Evolutionary conservation across 331 rosid species (phyloP), one percentile per base, ranked within the genome.

Genomic region (Acacia concinna): DNA sequence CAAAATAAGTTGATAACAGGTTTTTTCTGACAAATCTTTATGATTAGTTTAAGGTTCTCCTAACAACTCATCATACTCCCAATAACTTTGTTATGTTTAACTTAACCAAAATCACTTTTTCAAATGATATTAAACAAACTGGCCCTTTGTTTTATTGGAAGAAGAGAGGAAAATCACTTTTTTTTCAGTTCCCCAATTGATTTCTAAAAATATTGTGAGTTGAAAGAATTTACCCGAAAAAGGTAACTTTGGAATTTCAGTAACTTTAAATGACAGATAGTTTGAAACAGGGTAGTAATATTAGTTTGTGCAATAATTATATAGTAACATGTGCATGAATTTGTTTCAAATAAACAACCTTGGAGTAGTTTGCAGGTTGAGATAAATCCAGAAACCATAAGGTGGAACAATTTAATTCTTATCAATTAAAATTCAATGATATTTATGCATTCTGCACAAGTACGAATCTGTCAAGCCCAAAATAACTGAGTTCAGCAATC

Each of bases 401-500:
- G 38, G 28, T 62, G 59, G 17, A 63, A 46, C 83, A 12, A 68
- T 17, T 23, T 34, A 6, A 25, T 68, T 12, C 41, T 17, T 18
- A 12, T 20, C 20, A 8, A 38, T 13, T 31, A 18, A 38, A 69
- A 11, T 46, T 38, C 5, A 21, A 2, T 43, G 49, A 32, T 40
- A 56, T 27, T 27, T 63, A 3, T 41, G 51, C 57, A 28, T 12
- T 46, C 23, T 30, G 20, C 20, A 44, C 27, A 17, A 1, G 38
- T 7, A 27, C 13, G 31, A 43, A 70, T 69, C 21, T 31, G 54
- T 49, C 32, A 34, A 70, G 31, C 59, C 20, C 69, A 73, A 30
- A 54, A 49, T 76, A 71, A 46, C 31, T 21, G 57, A 27, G 71
- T 74, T 52, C 31, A 66, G 56, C 37, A 44, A 38, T 13, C 76